These are phyloP conservation scores for Scheffersomyces parashehatae DNA, from an alignment of 1,139 yeast species.

Conservation along the genomic window DNA sequence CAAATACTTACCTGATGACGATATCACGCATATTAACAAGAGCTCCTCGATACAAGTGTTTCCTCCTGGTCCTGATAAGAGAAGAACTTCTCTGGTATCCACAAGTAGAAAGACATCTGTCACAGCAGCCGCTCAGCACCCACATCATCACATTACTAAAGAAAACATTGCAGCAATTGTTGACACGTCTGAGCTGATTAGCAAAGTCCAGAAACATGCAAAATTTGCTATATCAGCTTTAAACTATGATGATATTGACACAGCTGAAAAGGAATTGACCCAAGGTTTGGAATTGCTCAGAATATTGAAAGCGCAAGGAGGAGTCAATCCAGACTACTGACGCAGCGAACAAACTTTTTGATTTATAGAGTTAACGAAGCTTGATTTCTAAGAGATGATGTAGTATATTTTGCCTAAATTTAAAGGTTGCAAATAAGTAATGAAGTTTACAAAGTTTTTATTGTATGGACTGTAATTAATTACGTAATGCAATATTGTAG, in stretches of 20 bases:
- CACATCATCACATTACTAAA: constrained; percentile 31
- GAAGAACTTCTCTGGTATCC: constrained; percentile 4
- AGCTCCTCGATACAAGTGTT: constrained; percentile 40
- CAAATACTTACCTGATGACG: constrained; percentile 43
- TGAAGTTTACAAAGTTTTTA: too few species aligned
- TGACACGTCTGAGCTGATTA: constrained; percentile 58
- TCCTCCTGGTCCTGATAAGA: constrained; percentile 20
- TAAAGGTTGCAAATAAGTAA: too few species aligned
- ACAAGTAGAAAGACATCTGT: constrained; percentile 2
- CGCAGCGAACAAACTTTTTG: neutral
- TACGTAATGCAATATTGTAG: too few species aligned
- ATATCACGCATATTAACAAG: constrained; percentile 38
- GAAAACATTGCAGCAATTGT: constrained; percentile 52
- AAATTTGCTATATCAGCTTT: constrained; percentile 92
- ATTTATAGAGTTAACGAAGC: too few species aligned
- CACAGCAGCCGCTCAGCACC: constrained; percentile 1
- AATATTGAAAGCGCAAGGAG: constrained; percentile 10
- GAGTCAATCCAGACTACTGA: neutral
- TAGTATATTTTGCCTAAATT: too few species aligned
- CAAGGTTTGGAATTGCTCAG: constrained; percentile 56
- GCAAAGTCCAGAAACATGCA: constrained; percentile 81
- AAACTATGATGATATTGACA: constrained; percentile 82
- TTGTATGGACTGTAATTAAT: too few species aligned
- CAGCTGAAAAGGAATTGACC: constrained; percentile 76
- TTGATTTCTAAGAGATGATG: too few species aligned